phyloP scores from a whole-genome alignment of 106 monocot genomes.

The Narthecium ossifragum region DNA sequence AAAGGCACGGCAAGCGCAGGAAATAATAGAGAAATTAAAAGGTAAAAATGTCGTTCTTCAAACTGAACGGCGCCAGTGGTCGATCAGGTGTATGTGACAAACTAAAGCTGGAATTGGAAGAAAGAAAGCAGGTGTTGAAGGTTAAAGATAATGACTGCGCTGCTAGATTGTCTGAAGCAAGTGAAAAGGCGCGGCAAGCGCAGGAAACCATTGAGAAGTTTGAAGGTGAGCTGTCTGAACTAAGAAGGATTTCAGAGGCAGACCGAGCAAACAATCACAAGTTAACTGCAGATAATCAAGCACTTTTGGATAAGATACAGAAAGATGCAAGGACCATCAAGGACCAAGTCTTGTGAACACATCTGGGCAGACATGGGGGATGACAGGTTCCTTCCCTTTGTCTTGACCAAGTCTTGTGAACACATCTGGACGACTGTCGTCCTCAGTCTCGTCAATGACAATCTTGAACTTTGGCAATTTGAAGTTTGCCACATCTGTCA shows the following conservation, averaged over 20 bases:
- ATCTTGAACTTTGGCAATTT: no score
- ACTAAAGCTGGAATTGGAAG: slow-evolving; percentile 21
- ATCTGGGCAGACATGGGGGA: no score
- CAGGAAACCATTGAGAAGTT: slow-evolving; percentile 19
- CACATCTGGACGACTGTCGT: no score
- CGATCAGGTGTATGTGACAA: slow-evolving; percentile 4
- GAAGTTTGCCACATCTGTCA: no score
- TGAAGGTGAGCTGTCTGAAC: slow-evolving; percentile 16
- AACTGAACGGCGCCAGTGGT: slow-evolving; percentile 8
- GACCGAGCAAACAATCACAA: slow-evolving; percentile 16
- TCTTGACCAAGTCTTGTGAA: slow-evolving; percentile 18
- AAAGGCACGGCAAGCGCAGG: slow-evolving; percentile 11
- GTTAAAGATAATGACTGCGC: slow-evolving; percentile 23
- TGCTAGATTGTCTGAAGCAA: slow-evolving; percentile 17
- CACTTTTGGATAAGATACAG: slow-evolving; percentile 14
- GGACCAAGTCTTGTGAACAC: no score
- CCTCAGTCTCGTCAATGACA: no score
- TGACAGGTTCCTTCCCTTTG: slow-evolving; percentile 10
- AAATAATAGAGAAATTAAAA: slow-evolving; percentile 18
- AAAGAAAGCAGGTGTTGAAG: slow-evolving; percentile 15
- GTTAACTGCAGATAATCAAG: slow-evolving; percentile 21
- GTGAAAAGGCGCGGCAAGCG: slow-evolving; percentile 9
- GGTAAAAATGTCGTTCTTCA: slow-evolving; percentile 19
- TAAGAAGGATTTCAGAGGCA: slow-evolving; percentile 15
- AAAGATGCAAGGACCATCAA: no score